These are phyloP conservation scores for Cunninghamia lanceolata DNA, from an alignment of 75 land plant genomes.

Conservation along the genomic window DNA sequence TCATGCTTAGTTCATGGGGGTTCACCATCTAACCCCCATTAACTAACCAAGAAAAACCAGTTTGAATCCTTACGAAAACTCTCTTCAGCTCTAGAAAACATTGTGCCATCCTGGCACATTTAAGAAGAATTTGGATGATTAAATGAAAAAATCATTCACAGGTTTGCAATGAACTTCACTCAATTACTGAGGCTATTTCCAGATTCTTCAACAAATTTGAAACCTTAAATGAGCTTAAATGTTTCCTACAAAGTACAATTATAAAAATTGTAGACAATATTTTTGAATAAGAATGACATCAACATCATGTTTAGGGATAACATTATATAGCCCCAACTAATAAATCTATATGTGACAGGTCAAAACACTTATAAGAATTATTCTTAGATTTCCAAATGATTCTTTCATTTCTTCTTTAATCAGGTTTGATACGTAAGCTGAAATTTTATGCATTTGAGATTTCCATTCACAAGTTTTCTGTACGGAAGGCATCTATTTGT, in stretches of 20 bases:
- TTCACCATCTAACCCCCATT: background rate
- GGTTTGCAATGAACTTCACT: too few relatives aligned
- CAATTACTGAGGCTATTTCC: background rate
- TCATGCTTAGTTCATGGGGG: too few relatives aligned
- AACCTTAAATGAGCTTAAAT: background rate
- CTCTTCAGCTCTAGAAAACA: too few relatives aligned
- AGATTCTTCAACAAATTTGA: background rate
- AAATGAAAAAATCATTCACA: too few relatives aligned
- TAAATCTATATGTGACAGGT: background rate
- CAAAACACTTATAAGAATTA: background rate
- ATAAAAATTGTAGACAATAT: background rate
- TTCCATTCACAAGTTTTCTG: background rate
- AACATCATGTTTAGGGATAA: background rate
- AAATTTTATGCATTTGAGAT: background rate
- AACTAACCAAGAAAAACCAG: background rate
- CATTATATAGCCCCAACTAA: background rate
- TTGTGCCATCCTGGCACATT: too few relatives aligned
- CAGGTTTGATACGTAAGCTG: background rate
- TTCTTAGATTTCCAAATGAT: background rate
- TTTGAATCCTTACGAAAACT: too few relatives aligned
- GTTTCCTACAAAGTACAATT: background rate
- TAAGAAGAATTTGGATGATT: too few relatives aligned
- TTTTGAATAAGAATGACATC: too few relatives aligned
- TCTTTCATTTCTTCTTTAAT: background rate
- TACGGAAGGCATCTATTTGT: background rate